Evolutionary conservation across 352 stramenopile species (phyloP).

Genomic region (Pythium diclinum): DNA sequence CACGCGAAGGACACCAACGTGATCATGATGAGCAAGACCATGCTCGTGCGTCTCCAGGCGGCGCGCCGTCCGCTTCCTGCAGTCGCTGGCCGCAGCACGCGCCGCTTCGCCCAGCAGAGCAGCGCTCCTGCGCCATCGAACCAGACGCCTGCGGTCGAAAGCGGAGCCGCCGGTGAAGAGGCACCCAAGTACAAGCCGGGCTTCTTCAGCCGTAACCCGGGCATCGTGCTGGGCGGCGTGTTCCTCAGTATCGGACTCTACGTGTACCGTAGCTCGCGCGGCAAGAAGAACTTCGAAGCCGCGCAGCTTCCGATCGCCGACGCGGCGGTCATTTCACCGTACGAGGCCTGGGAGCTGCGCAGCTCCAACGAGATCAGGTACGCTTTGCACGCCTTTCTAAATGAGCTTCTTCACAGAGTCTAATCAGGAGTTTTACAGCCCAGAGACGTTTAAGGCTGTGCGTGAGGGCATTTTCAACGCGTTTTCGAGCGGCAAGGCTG

Average conservation of each 20-base stretch:
- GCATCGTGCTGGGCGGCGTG: constrained; percentile 69
- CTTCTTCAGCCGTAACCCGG: constrained; percentile 84
- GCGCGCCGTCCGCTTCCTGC: constrained; percentile 2
- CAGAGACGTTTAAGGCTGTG: constrained; percentile 50
- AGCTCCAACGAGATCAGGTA: constrained; percentile 81
- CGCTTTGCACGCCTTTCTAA: constrained; percentile 2
- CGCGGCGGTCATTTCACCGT: constrained; percentile 72
- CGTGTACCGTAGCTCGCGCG: constrained; percentile 66
- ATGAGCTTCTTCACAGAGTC: background rate
- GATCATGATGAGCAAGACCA: constrained; percentile 2
- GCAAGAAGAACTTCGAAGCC: constrained; percentile 80
- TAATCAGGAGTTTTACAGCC: constrained; percentile 23
- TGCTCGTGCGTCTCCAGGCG: background rate
- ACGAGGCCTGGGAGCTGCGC: constrained; percentile 82
- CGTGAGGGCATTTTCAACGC: constrained; percentile 42
- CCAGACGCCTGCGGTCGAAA: background rate
- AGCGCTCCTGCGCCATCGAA: background rate
- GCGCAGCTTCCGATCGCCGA: constrained; percentile 73
- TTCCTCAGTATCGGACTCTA: constrained; percentile 64
- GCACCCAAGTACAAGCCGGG: constrained; percentile 78
- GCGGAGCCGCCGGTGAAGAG: constrained; percentile 28
- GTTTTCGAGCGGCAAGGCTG: constrained; percentile 62
- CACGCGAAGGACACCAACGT: background rate
- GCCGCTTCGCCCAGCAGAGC: background rate
- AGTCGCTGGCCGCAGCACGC: background rate